Conservation (phyloP, 257 asterid species). For the Verbena officinalis region DNA sequence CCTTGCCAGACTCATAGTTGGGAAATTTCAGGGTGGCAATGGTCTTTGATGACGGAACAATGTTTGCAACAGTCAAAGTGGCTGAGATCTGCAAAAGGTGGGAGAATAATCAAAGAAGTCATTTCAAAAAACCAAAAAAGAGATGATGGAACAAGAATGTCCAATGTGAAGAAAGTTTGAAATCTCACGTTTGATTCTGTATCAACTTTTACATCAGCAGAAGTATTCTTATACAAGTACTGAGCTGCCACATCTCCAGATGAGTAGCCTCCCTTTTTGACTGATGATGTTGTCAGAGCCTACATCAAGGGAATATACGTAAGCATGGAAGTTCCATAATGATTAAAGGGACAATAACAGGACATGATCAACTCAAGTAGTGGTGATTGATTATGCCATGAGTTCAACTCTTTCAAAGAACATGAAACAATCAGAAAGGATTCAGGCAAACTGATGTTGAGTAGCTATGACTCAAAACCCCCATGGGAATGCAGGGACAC, state of each 20-base stretch:
- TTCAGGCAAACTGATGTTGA: not conserved
- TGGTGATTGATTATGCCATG: not conserved
- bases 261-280: slow-evolving; percentile 81
- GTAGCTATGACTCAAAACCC: slow-evolving; percentile 11
- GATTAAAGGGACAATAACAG: not conserved
- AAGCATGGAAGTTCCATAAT: not conserved
- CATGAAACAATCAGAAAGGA: slow-evolving; percentile 1
- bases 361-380: slow-evolving; percentile 1
- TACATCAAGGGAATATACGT: slow-evolving; percentile 28
- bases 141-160: slow-evolving; percentile 1
- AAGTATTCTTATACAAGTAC: slow-evolving; percentile 61
- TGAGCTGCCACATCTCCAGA: slow-evolving; percentile 82
- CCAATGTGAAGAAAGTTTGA: slow-evolving; percentile 18
- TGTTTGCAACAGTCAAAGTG: slow-evolving; percentile 49
- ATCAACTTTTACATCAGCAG: slow-evolving; percentile 78
- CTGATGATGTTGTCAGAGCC: slow-evolving; percentile 84
- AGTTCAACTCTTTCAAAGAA: slow-evolving; percentile 4
- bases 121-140: slow-evolving; percentile 12
- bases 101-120: not conserved
- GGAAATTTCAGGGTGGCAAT: slow-evolving; percentile 71
- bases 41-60: slow-evolving; percentile 76
- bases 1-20: slow-evolving; percentile 84
- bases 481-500: not conserved
- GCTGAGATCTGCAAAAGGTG: slow-evolving; percentile 57
- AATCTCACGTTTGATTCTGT: slow-evolving; percentile 79